Evolutionary conservation across 192 early-diverging fungal genomes (phyloP), one percentile per base, ranked within the genome.

Genomic region (Dissophora globulifera): DNA sequence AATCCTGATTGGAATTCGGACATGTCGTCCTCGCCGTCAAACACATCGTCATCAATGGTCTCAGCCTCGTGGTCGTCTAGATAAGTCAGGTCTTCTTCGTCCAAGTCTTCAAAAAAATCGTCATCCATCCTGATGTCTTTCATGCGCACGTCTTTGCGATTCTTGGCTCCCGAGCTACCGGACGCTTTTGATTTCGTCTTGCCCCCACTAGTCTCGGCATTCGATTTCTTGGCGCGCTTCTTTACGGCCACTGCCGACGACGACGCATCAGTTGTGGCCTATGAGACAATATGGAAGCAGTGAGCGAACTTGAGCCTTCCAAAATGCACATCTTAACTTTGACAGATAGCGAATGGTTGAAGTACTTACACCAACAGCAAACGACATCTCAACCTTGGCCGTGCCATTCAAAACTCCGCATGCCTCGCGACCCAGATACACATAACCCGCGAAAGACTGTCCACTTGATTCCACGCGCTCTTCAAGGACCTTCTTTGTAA

Each of bases 361-460:
- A 26, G 30, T 12, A 58, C 64, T 79, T 76, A 76, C 72, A 7
- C 72, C 72, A 19, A 46, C 13, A 9, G 63, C 69, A 49, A 89
- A 78, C 4, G 60, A 67, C 60, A 89, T 71, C 33, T 63, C 53
- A 10, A 89, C 62, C 3, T 75, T 68, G 58, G 82, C 50, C 48
- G 82, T 71, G 26, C 86, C 86, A 27, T 82, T 80, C 22, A 79
- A 31, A 13, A 87, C 79, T n/a, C 74, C 69, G 25, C 52, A 62
- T 6, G 83, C 78, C 20, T 84, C 83, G 48, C 79, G 58, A 1
- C 84, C 85, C 2, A 84, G 64, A 57, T 84, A 81, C 4, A 88
- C 82, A 68, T 94, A 93, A 69, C 47, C 67, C 13, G 58, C 82
- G 62, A 88, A 96, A 4, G 89, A 90, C 53, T 85, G 83, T 11